A percentile compares a stretch with the other conserved stretches of the same genome.
Evolutionary conservation across 2,329 filamentous ascomycete species (phyloP).

Genomic region (Aspergillus niger): DNA sequence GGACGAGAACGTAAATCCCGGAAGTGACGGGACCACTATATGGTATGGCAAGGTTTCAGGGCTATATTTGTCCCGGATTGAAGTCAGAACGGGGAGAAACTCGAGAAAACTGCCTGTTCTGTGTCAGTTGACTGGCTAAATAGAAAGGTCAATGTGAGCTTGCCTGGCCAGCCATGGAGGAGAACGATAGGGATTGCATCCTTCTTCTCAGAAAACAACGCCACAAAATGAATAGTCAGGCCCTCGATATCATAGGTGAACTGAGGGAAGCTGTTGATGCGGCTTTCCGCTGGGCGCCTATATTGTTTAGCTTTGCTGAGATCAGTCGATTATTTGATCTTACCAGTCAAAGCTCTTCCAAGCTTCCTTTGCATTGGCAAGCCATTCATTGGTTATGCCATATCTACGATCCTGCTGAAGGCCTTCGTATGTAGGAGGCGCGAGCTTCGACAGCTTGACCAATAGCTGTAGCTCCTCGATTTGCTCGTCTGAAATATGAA

Average conservation of each 20-base stretch:
- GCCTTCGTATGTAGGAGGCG: constrained; percentile 54
- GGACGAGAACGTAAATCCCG: constrained; percentile 36
- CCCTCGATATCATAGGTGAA: constrained; percentile 50
- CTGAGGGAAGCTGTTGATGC: constrained; percentile 56
- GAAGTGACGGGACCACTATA: constrained; percentile 36
- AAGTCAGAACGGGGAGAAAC: constrained; percentile 34
- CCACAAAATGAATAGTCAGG: constrained; percentile 51
- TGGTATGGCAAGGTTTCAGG: constrained; percentile 33
- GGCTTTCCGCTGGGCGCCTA: constrained; percentile 38
- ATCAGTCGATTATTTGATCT: not conserved
- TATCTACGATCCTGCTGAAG: constrained; percentile 44
- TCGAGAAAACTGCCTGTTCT: constrained; percentile 36
- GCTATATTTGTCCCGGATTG: constrained; percentile 29
- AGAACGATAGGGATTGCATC: constrained; percentile 52
- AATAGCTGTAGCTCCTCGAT: constrained; percentile 52
- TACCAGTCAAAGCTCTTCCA: constrained; percentile 57
- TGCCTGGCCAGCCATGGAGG: constrained; percentile 44
- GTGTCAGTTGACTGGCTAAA: not conserved
- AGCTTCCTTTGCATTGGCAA: constrained; percentile 42
- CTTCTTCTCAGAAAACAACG: constrained; percentile 50
- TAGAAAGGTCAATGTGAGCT: not conserved
- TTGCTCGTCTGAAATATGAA: constrained; percentile 47
- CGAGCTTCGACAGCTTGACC: constrained; percentile 52
- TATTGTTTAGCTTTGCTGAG: constrained; percentile 7
- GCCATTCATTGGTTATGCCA: constrained; percentile 53